Evolutionary conservation across 148 eudicot species (phyloP).

Genomic region (Diospyros kaki): DNA sequence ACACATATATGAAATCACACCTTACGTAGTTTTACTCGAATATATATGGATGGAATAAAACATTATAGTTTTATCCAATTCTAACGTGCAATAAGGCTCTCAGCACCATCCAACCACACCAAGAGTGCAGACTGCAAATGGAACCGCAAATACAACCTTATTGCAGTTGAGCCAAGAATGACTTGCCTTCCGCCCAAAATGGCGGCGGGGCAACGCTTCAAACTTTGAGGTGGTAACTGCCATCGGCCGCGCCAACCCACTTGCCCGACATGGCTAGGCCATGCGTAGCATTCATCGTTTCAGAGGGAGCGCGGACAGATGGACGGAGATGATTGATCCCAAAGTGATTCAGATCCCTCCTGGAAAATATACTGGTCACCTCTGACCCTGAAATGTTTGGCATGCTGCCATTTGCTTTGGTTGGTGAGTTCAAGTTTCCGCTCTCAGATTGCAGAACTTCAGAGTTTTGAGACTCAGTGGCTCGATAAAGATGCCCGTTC

Average conservation of each 20-base stretch:
- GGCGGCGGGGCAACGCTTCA: conserved; percentile 11
- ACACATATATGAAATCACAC: too few relatives aligned
- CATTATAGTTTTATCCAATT: too few relatives aligned
- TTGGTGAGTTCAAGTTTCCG: conserved; percentile 24
- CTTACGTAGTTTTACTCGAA: too few relatives aligned
- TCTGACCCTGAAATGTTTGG: conserved; percentile 28
- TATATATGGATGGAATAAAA: too few relatives aligned
- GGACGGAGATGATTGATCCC: conserved; percentile 18
- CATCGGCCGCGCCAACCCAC: conserved; percentile 30
- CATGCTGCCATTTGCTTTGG: conserved; percentile 19
- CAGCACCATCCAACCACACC: conserved; percentile 12
- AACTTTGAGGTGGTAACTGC: conserved; percentile 32
- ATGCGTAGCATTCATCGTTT: conserved; percentile 29
- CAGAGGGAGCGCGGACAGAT: conserved; percentile 17
- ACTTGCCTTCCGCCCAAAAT: conserved; percentile 28
- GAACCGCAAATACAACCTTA: conserved; percentile 9
- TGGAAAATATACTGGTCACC: conserved; percentile 36
- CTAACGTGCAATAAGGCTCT: too few relatives aligned
- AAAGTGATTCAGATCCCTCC: conserved; percentile 24
- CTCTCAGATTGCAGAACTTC: conserved; percentile 46
- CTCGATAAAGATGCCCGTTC: conserved; percentile 9
- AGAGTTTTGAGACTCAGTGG: conserved; percentile 41
- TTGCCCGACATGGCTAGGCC: conserved; percentile 25
- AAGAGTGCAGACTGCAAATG: not conserved
- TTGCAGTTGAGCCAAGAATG: conserved; percentile 39